phyloP scores from a whole-genome alignment of 1,139 yeast species.

The Yamadazyma triangularis region DNA sequence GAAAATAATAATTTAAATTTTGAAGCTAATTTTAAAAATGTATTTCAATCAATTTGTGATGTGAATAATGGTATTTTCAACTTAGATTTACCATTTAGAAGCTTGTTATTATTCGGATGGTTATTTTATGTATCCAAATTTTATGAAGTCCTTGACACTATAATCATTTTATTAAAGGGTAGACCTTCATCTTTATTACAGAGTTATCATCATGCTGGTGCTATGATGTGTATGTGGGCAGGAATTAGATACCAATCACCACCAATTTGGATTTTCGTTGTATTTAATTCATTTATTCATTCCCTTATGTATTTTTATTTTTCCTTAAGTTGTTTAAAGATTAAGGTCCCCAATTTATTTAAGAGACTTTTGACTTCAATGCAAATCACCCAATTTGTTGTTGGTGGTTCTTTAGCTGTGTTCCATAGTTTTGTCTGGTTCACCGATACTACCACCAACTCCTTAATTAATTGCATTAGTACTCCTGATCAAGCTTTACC shows the following conservation, averaged over 20 bases:
- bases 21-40: conserved; percentile 16
- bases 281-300: conserved; percentile 74
- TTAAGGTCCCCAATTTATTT: conserved; percentile 54
- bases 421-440: conserved; percentile 60
- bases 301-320: conserved; percentile 74
- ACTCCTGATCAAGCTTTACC: conserved; percentile 64
- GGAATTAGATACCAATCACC: conserved; percentile 70
- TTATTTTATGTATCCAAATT: conserved; percentile 69
- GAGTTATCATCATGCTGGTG: conserved; percentile 79
- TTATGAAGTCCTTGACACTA: conserved; percentile 69
- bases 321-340: conserved; percentile 57
- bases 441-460: conserved; percentile 45
- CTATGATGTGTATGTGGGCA: conserved; percentile 82
- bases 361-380: conserved; percentile 62
- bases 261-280: conserved; percentile 80
- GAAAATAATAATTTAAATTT: conserved; percentile 9
- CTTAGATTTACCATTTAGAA: conserved; percentile 28
- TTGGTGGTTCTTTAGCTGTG: conserved; percentile 67
- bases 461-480: conserved; percentile 50
- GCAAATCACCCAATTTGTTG: conserved; percentile 66
- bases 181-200: conserved; percentile 65
- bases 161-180: conserved; percentile 65
- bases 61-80: conserved; percentile 63
- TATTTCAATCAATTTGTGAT: conserved; percentile 63
- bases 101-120: conserved; percentile 47